A percentile compares a stretch with the other conserved stretches of the same genome.
Evolutionary conservation across 2,329 filamentous ascomycete species (phyloP).

Genomic region (Fusarium azukiicola): DNA sequence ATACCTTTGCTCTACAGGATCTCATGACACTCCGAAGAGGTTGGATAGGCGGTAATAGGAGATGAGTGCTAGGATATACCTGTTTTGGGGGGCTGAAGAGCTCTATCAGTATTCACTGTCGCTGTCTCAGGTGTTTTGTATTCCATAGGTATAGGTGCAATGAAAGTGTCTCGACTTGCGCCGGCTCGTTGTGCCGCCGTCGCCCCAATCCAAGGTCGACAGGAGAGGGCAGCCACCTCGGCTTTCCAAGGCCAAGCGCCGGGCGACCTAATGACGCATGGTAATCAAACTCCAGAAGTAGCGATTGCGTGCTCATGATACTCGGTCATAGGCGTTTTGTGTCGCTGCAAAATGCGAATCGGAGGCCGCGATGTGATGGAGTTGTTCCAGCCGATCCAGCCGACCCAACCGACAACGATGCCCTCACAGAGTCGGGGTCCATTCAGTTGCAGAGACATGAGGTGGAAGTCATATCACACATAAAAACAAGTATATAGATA

Average conservation of each 20-base stretch:
- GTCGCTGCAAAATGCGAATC: not conserved
- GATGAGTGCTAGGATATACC: not conserved
- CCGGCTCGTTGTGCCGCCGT: too few species aligned
- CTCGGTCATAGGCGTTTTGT: not conserved
- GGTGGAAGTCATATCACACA: not conserved
- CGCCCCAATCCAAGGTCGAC: too few species aligned
- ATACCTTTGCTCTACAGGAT: not conserved
- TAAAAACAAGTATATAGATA: not conserved
- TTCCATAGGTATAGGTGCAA: too few species aligned
- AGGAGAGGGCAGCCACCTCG: not conserved
- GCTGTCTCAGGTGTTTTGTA: too few species aligned
- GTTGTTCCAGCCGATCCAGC: slow-evolving; percentile 11
- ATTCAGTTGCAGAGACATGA: not conserved
- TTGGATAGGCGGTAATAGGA: too few species aligned
- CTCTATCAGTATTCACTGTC: too few species aligned
- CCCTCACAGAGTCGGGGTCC: not conserved
- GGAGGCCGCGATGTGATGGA: not conserved
- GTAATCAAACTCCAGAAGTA: slow-evolving; percentile 14
- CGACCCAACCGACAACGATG: slow-evolving; percentile 10
- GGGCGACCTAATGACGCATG: not conserved
- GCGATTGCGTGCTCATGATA: slow-evolving; percentile 12
- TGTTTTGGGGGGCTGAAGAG: not conserved
- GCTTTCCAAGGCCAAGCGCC: not conserved
- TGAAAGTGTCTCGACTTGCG: not conserved
- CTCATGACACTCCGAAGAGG: not conserved